Base-by-base conservation (phyloP, 768 basidiomycete species). In the Trametopsis cervina region DNA sequence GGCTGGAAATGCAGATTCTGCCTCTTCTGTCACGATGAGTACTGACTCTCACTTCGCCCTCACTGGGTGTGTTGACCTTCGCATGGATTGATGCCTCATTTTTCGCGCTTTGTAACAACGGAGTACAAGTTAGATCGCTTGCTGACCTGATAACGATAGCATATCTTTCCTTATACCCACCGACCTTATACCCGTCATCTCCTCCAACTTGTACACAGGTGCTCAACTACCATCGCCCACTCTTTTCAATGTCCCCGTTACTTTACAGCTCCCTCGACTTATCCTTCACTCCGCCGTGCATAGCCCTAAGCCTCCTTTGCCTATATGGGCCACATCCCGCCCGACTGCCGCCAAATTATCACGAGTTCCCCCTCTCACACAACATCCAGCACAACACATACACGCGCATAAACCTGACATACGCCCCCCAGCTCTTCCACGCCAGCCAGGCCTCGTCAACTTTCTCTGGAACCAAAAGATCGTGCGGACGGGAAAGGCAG, bases 131-230 rank as follows among this genome's bases (percentile, higher is more conserved):
- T n/a, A n/a, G n/a, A n/a, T n/a, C n/a, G n/a, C n/a, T n/a, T n/a
- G n/a, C n/a, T n/a, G n/a, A n/a, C n/a, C n/a, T n/a, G n/a, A n/a
- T n/a, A n/a, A n/a, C n/a, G 11, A 15, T 10, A 78, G 77, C 52
- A 71, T 81, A 35, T 81, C 81, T 0, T 65, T 69, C n/a, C 69
- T 83, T 40, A 67, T 83, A 58, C 79, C 81, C 1, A 63, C 68
- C 5, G 75, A 80, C 44, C 62, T 73, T 4, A 56, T 80, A 15
- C 51, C 69, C 7, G 52, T 70, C 27, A 64, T 81, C 15, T 66
- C 73, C 1, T 61, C 69, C 0, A 66, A 69, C 46, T 57, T 68
- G 4, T 51, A 51, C 1, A 57, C 24, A 17, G 24, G 49, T 22
- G 27, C 41, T 10, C 22, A 7, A 7, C 7, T 49, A 12, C 45